Evolutionary conservation across 73 alveolate genomes (phyloP), one percentile per base, ranked within the genome.

Genomic region (Urostyla sp.): DNA sequence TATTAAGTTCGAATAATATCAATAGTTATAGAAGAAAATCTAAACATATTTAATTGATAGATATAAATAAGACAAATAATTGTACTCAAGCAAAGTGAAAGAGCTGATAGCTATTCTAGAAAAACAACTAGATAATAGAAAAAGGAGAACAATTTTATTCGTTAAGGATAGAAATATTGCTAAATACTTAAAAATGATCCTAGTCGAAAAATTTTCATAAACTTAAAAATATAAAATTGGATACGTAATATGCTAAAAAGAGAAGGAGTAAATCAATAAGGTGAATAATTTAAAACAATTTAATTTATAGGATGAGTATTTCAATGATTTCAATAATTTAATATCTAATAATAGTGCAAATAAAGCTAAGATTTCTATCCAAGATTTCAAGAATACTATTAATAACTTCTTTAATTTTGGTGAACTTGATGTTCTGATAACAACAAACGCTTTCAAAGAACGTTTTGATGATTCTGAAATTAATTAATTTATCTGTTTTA

Each of bases 391-490:
- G 50, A 85, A 86, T 54, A 90, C 82, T 23, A 72, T 90, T 3
- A 16, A 56, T 11, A n/a, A n/a, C n/a, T 53, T 36, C 0, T 90
- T 90, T 63, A 90, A 75, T 38, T 54, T 59, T 4, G 72, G 73
- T 30, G 43, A 72, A 46, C 49, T 60, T 51, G 77, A 90, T 69
- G 87, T 90, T 31, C 84, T 90, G 24, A 83, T 90, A 24, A 94
- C 94, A 37, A 90, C 96, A 30, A 72, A 78, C 74, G 94, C 85
- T 4, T 63, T 90, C 30, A 94, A 90, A 75, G 96, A 90, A 63
- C 94, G 96, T 0, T 46, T 90, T 0, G 96, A 90, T 90, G 76
- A 86, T 49, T 87, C 91, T 44, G 69, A 74, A 34, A 86, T 94
- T 48, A 90, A 87, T 52, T 32, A 79, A 44, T 78, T 91, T 27